Evolutionary conservation across 768 basidiomycete species (phyloP), one percentile per base, ranked within the genome.

Genomic region (Mycena pura): DNA sequence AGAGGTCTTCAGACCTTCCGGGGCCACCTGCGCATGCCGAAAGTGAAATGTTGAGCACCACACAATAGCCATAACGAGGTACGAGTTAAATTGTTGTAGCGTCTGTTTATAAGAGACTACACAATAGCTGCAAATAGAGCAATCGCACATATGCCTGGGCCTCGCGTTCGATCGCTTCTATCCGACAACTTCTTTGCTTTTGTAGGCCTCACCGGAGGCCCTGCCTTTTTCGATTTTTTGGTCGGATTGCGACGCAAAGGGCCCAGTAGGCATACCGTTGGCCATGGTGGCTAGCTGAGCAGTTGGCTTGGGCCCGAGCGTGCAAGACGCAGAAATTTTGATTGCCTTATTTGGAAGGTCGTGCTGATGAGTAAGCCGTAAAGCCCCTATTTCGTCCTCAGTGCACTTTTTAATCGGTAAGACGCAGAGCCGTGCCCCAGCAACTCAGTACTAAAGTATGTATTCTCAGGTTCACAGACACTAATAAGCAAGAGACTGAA

Each of bases 101-200:
- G n/a, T n/a, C n/a, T n/a, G n/a, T n/a, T n/a, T n/a, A n/a, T 9
- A 36, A 36, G 9, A 17, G 17, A 17, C 9, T 9, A 36, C 41
- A 43, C 19, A 15, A 19, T 19, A 8, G 19, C 19, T 47, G 11
- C 6, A 17, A 5, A 24, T 31, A 32, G 11, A 31, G 31, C 6
- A 19, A 7, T 7, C 56, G 27, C 72, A 89, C 88, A 71, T 80
- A 89, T 44, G 75, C 75, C 71, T 79, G 69, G 15, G 78, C 87
- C 53, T 78, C 73, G 53, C 65, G 72, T 51, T 89, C 84, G 34
- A 89, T 69, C 0, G 73, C 72, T 8, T 86, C 84, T 11, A 86
- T 73, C 58, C 78, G 77, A 69, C 25, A 76, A 47, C 70, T 78
- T 84, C 68, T 80, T 83, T 25, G 73, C 57, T 65, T 80, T 82